These are phyloP conservation scores for Tetrahymena elliotti DNA, from an alignment of 73 alveolate species.

Conservation along the genomic window DNA sequence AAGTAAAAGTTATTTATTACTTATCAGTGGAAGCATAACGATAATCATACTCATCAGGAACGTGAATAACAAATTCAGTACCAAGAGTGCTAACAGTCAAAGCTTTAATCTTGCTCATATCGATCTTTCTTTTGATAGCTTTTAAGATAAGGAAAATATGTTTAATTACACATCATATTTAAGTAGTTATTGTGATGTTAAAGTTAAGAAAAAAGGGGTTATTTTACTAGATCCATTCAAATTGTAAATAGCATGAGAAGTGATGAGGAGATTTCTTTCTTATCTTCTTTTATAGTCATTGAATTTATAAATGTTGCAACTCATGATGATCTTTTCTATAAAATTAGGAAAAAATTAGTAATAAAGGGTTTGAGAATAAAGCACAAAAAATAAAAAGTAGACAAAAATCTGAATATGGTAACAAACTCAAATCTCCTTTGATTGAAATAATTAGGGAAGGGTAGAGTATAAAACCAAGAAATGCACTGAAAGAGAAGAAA, in stretches of 20 bases:
- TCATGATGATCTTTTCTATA: constrained; percentile 20
- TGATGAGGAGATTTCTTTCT: constrained; percentile 34
- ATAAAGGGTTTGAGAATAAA: background rate
- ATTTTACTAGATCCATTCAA: constrained; percentile 36
- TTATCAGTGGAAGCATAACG: constrained; percentile 52
- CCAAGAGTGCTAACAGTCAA: constrained; percentile 24
- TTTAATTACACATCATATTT: background rate
- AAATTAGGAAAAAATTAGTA: background rate
- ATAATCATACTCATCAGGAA: constrained; percentile 70
- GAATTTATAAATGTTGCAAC: constrained; percentile 38
- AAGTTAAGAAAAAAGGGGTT: background rate
- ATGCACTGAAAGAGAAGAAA: background rate
- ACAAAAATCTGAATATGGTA: background rate
- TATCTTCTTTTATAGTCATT: constrained; percentile 40
- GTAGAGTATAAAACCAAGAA: no score
- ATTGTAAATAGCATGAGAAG: constrained; percentile 25
- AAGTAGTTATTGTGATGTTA: no score
- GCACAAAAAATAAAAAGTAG: no score
- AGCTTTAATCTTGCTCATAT: constrained; percentile 17
- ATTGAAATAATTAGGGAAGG: no score
- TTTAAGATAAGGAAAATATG: background rate
- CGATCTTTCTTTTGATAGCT: constrained; percentile 37
- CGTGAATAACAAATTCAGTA: constrained; percentile 69
- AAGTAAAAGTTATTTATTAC: background rate
- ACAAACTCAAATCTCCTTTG: background rate